Percentiles rank a stretch among this genome's conserved stretches.
Evolutionary conservation across 441 rosid genomes (phyloP).

Genomic region (Pelargonium cotyledonis): DNA sequence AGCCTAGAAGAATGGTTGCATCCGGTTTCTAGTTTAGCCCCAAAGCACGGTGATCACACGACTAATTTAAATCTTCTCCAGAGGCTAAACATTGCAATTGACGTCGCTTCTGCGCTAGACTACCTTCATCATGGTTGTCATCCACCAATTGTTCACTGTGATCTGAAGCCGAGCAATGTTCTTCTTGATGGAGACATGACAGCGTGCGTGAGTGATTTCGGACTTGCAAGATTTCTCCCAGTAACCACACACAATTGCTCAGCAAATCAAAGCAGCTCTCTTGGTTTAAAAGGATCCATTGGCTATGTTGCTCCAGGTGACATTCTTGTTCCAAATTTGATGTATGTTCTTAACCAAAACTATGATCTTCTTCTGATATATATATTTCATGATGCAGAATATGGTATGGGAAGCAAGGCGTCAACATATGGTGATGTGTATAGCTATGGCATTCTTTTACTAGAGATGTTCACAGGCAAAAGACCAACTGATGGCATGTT

Average conservation of each 20-base stretch:
- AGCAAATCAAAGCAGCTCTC: neutral
- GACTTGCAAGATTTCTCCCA: neutral
- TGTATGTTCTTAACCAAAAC: too few relatives aligned
- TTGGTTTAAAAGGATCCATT: neutral
- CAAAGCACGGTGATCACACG: neutral
- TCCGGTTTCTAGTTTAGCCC: neutral
- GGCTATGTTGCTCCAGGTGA: conserved; percentile 4
- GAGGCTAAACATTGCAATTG: conserved; percentile 10
- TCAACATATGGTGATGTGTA: neutral
- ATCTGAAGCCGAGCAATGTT: conserved; percentile 15
- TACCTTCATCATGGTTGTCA: conserved; percentile 13
- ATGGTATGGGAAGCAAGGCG: conserved; percentile 1
- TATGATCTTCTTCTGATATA: neutral
- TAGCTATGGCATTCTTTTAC: neutral
- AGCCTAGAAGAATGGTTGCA: conserved; percentile 12
- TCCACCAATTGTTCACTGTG: neutral
- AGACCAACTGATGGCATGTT: neutral
- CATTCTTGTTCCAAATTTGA: neutral
- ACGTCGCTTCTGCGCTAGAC: neutral
- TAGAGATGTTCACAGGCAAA: neutral
- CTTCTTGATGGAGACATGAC: conserved; percentile 9
- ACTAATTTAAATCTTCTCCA: neutral
- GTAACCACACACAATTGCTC: neutral
- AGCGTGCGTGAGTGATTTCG: conserved; percentile 9
- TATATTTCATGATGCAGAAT: neutral